These are phyloP conservation scores for Plasmopara halstedii DNA, from an alignment of 352 stramenopile species.

Conservation along the genomic window DNA sequence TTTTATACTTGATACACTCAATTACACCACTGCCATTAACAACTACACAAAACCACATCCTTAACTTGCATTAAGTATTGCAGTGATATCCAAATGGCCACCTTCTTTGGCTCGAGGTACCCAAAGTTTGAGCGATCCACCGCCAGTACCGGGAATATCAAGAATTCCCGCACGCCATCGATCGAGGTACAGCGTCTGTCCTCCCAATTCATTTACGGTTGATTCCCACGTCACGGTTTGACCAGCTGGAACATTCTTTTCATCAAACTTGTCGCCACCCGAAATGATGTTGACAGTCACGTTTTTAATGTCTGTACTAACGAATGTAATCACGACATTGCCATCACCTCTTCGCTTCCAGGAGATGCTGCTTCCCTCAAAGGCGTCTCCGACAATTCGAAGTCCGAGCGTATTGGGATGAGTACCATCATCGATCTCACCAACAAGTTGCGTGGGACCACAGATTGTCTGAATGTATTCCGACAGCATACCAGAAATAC, in stretches of 20 bases:
- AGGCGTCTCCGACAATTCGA: constrained; percentile 28
- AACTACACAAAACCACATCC: too few species aligned
- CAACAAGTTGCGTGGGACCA: constrained; percentile 20
- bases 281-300: constrained; percentile 26
- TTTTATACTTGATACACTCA: too few species aligned
- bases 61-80: constrained; percentile 18
- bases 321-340: constrained; percentile 33
- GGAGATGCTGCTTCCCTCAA: constrained; percentile 26
- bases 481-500: constrained; percentile 19
- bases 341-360: constrained; percentile 45
- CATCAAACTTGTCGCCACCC: constrained; percentile 27
- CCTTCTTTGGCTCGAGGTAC: constrained; percentile 21
- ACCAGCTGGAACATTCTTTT: constrained; percentile 28
- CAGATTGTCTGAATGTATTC: constrained; percentile 30
- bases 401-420: constrained; percentile 38
- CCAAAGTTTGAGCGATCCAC: constrained; percentile 22
- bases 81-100: constrained; percentile 18
- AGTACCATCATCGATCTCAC: constrained; percentile 38
- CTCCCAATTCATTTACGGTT: constrained; percentile 16
- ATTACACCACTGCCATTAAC: too few species aligned
- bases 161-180: constrained; percentile 21
- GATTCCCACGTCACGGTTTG: constrained; percentile 20
- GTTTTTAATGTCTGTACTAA: constrained; percentile 22
- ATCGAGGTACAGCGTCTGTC: constrained; percentile 23
- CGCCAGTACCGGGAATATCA: constrained; percentile 18